phyloP scores from a whole-genome alignment of 2,329 filamentous ascomycete species.

The Fusarium staphyleae region DNA sequence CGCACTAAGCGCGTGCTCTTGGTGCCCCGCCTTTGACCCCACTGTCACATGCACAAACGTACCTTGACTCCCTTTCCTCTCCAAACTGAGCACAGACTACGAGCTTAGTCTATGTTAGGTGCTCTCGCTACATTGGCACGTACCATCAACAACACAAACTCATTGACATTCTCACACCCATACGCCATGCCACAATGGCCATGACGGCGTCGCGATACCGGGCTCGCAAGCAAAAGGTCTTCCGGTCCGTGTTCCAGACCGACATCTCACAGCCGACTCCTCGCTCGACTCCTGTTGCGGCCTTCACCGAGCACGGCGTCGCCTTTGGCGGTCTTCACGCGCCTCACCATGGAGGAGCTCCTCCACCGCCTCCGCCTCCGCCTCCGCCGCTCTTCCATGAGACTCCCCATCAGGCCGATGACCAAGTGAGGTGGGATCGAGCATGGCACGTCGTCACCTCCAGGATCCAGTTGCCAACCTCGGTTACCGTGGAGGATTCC shows the following conservation, averaged over 20 bases:
- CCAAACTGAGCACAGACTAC: background rate
- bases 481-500: conserved; percentile 61
- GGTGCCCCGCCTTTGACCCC: background rate
- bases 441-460: conserved; percentile 70
- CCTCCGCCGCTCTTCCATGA: conserved; percentile 33
- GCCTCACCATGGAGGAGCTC: conserved; percentile 26
- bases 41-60: conserved; percentile 13
- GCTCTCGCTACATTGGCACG: conserved; percentile 16
- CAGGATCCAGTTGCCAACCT: conserved; percentile 62
- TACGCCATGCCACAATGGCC: conserved; percentile 30
- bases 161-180: conserved; percentile 31
- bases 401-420: conserved; percentile 43
- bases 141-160: conserved; percentile 25
- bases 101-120: too few relatives aligned
- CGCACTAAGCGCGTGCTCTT: conserved; percentile 29
- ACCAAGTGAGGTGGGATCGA: conserved; percentile 66
- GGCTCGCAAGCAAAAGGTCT: conserved; percentile 57
- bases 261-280: conserved; percentile 60
- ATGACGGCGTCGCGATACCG: conserved; percentile 55
- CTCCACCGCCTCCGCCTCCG: conserved; percentile 33
- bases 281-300: conserved; percentile 42
- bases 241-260: conserved; percentile 64
- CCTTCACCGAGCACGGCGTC: conserved; percentile 52
- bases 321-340: conserved; percentile 54
- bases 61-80: background rate